These are phyloP conservation scores for Corymbia maculata DNA, from an alignment of 345 rosid genomes.

Conservation along the genomic window DNA sequence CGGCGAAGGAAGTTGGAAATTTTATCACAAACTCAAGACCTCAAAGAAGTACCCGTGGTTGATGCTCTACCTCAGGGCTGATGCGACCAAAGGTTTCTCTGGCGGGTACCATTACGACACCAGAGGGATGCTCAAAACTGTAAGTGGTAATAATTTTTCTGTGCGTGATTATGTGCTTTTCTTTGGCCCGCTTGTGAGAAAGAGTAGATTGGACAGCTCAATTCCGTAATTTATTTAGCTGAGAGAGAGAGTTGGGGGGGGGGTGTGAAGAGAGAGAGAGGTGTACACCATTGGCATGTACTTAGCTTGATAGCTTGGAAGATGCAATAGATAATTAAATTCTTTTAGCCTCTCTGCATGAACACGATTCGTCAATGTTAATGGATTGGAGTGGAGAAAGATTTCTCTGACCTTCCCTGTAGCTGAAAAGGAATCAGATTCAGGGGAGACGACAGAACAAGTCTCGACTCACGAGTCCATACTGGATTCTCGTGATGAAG, in stretches of 20 bases:
- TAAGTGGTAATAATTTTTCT: conserved; percentile 9
- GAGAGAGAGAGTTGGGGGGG: neutral
- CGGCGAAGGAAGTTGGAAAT: conserved; percentile 61
- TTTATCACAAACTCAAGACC: conserved; percentile 55
- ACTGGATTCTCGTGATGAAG: neutral
- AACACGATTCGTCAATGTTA: neutral
- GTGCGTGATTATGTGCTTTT: neutral
- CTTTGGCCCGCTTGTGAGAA: neutral
- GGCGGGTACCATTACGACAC: conserved; percentile 74
- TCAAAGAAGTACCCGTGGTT: conserved; percentile 74
- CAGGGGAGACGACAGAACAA: neutral
- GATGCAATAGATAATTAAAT: neutral
- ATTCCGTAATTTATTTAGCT: neutral
- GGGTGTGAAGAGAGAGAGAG: neutral
- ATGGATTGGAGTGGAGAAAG: neutral
- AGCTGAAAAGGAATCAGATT: neutral
- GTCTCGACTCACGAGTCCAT: neutral
- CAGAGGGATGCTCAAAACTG: conserved; percentile 72
- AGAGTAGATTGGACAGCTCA: neutral
- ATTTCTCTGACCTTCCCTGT: neutral
- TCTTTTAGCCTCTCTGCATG: neutral
- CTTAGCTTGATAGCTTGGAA: neutral
- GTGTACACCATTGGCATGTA: neutral
- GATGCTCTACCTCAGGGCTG: conserved; percentile 87
- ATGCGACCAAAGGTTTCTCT: conserved; percentile 67